phyloP scores from a whole-genome alignment of 768 basidiomycete genomes.

The Tremella yokohamensis region DNA sequence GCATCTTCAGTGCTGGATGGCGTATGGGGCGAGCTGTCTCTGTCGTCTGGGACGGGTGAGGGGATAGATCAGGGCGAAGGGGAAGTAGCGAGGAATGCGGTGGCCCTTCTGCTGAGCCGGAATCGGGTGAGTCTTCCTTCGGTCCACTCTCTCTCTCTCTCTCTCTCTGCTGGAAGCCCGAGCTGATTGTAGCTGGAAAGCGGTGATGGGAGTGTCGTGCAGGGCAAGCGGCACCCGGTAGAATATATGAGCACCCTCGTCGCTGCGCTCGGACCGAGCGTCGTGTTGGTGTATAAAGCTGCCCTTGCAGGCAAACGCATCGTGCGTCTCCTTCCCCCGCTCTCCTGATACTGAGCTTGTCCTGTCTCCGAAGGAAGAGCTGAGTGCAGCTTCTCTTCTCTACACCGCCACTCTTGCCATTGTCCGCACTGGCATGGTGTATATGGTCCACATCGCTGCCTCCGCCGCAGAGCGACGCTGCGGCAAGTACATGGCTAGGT shows the following conservation, averaged over 20 bases:
- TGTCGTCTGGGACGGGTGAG: not conserved
- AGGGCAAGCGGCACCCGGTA: constrained; percentile 28
- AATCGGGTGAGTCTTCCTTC: not conserved
- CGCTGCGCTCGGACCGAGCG: constrained; percentile 35
- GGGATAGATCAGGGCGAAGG: not conserved
- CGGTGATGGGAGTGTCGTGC: not conserved
- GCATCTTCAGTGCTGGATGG: constrained; percentile 6
- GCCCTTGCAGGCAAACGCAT: constrained; percentile 37
- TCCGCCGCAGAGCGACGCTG: constrained; percentile 10
- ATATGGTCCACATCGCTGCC: constrained; percentile 36
- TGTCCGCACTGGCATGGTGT: constrained; percentile 45
- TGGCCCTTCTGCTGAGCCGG: not conserved
- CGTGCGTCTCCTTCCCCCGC: constrained; percentile 23
- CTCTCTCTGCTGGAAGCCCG: not conserved
- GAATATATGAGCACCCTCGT: constrained; percentile 35
- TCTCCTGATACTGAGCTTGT: not conserved
- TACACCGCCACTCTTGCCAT: constrained; percentile 40
- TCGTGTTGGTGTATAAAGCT: constrained; percentile 43
- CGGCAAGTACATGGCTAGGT: constrained; percentile 31
- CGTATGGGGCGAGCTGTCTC: constrained; percentile 8
- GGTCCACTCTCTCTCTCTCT: too few relatives aligned
- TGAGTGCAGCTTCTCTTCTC: constrained; percentile 41
- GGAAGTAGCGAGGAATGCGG: too few relatives aligned
- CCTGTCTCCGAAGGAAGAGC: not conserved
- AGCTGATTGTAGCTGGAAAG: not conserved